Base-by-base conservation (phyloP, 139 green algal species). In the Penium margaritaceum region DNA sequence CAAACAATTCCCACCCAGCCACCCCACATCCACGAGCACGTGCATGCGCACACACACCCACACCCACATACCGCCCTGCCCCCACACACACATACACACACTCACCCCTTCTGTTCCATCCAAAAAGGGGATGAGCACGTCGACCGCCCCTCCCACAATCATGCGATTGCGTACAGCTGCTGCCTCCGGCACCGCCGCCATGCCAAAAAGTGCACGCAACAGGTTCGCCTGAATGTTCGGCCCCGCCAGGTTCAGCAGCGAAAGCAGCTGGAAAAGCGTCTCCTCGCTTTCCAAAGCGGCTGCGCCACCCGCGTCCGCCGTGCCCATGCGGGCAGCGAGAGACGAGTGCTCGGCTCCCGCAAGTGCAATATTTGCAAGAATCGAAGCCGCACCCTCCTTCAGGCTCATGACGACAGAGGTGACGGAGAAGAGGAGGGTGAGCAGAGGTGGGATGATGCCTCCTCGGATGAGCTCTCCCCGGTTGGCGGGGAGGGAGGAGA, bases 221-320 rank as follows among this genome's bases (percentile, higher is more conserved):
- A 76, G 51, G 39, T 76, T 41, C 30, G 29, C 68, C 39, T 75
- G 67, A 39, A 75, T 66, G 12, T 37, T 29, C 21, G 46, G 19
- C 58, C 29, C 27, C 1, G 67, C 43, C 9, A 75, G 7, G n/a
- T 75, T 75, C 21, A 76, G 30, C 29, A 76, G 68, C 51, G 68
- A 76, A n/a, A 76, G 60, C 51, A 76, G 39, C 51, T 76, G 68
- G 51, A 63, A 76, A 5, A 67, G 37, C 14, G 68, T 76, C 60
- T 76, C 68, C 68, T 76, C 68, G 17, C 30, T 55, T 51, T 62
- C 68, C 41, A 76, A 38, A 30, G 70, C 70, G 0, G 51, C 29
- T 12, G 51, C 68, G 3, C 24, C 60, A 3, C 5, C 17, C 1
- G 70, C 68, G 2, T 43, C 35, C 68, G 14, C 24, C 36, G 37